Base-by-base conservation (phyloP, 495 filamentous ascomycete genomes). In the Hypoxylon lenormandii region DNA sequence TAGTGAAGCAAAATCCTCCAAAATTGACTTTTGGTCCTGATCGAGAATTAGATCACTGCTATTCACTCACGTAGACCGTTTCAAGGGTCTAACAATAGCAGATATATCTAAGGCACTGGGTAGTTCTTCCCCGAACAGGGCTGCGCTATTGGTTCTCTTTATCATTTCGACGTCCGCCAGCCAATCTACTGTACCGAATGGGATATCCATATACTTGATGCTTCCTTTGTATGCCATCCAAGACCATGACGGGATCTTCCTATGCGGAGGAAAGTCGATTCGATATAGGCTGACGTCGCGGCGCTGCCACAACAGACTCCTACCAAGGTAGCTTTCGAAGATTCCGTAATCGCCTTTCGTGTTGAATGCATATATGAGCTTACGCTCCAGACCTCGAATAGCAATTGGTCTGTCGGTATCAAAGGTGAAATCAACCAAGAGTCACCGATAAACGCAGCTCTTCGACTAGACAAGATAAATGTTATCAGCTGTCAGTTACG, bases 381-480 rank as follows among this genome's bases (percentile, higher is more conserved):
- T 63, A 16, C 72, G 64, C 12, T 77, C 69, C 0, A 79, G 67
- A 0, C 76, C 75, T 0, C 40, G 45, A 12, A 79, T 73, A 0
- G 76, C 77, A n/a, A 75, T 28, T 5, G 74, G 61, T 1, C 77
- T 60, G 54, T 79, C 74, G 2, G 22, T 49, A 8, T 30, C 5
- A 8, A 28, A 26, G 0, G 77, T 42, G 13, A 79, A 65, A 4
- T 55, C 63, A 1, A 78, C 60, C 1, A 43, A 0, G 79, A 55
- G 48, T 82, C 79, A 0, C 73, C 77, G 2, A 79, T 66, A 48
- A 80, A 77, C 5, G 65, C 51, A 26, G 75, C 65, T 38, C 47
- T 23, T 45, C 26, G 11, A 46, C 15, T 47, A 43, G n/a, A 23
- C 22, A 47, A 18, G 13, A 7, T 1, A 15, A 23, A 19, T 21